These are phyloP conservation scores for Sanghuangporus weigelae DNA, from an alignment of 1,284 basidiomycete species.

Conservation along the genomic window DNA sequence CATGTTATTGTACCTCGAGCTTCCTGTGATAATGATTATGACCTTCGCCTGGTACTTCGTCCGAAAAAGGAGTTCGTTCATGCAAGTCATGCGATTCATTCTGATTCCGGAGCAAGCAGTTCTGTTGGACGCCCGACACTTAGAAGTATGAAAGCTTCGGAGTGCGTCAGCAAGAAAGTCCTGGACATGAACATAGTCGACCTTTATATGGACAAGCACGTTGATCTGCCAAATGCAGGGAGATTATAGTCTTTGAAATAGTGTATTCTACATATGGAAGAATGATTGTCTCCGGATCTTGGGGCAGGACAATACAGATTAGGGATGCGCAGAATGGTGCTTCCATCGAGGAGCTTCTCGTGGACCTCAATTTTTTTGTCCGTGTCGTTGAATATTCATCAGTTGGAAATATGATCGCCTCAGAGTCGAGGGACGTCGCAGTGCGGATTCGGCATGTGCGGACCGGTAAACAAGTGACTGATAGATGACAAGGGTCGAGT, in stretches of 20 bases:
- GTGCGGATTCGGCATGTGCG: neutral
- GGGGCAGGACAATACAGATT: neutral
- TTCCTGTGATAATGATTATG: constrained; percentile 64
- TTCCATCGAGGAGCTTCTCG: neutral
- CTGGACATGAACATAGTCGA: constrained; percentile 16
- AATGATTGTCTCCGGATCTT: neutral
- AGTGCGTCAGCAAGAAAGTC: neutral
- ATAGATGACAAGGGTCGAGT: neutral
- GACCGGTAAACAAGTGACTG: neutral
- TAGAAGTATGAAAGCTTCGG: neutral
- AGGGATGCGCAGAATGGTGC: neutral
- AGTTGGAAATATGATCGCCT: neutral
- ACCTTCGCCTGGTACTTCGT: constrained; percentile 49
- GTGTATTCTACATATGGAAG: neutral
- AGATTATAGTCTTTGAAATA: neutral
- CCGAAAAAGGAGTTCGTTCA: neutral
- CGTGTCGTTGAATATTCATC: neutral
- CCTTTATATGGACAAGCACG: constrained; percentile 18
- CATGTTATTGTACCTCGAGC: constrained; percentile 68
- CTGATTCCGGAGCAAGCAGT: neutral
- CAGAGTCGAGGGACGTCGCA: neutral
- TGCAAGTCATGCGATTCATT: neutral
- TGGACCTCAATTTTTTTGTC: neutral
- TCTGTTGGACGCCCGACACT: neutral
- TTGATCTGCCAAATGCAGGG: neutral